Evolutionary conservation across 495 filamentous ascomycete species (phyloP).

Genomic region (Neurospora sp.): DNA sequence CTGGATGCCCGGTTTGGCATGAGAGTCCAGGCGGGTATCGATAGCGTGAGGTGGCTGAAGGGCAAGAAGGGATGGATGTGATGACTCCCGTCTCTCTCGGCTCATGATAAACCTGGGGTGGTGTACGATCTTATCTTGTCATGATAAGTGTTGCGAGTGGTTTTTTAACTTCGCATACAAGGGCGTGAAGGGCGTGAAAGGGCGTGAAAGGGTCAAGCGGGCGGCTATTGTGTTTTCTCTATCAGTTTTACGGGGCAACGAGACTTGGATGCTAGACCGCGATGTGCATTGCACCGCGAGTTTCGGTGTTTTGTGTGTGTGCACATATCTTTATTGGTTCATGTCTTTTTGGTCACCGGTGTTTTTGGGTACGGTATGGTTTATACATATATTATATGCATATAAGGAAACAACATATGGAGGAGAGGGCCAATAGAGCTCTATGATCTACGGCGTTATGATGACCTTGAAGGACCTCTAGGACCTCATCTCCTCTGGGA

Average conservation of each 20-base stretch:
- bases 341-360: not conserved
- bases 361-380: not conserved
- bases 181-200: no score
- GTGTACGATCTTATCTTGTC: no score
- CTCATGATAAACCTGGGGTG: no score
- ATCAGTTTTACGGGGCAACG: not conserved
- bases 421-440: not conserved
- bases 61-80: conserved; percentile 29
- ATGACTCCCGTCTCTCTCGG: no score
- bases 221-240: not conserved
- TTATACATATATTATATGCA: not conserved
- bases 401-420: not conserved
- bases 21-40: conserved; percentile 69
- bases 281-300: not conserved
- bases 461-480: not conserved
- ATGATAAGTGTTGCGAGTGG: no score
- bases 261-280: not conserved
- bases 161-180: no score
- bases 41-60: conserved; percentile 64
- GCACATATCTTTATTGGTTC: not conserved
- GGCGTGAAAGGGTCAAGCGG: not conserved
- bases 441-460: not conserved
- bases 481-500: not conserved
- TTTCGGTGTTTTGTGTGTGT: not conserved
- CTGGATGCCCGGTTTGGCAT: conserved; percentile 79